A percentile compares a stretch with the other conserved stretches of the same genome.
Evolutionary conservation across 768 basidiomycete genomes (phyloP).

Genomic region (Suillus variegatus): DNA sequence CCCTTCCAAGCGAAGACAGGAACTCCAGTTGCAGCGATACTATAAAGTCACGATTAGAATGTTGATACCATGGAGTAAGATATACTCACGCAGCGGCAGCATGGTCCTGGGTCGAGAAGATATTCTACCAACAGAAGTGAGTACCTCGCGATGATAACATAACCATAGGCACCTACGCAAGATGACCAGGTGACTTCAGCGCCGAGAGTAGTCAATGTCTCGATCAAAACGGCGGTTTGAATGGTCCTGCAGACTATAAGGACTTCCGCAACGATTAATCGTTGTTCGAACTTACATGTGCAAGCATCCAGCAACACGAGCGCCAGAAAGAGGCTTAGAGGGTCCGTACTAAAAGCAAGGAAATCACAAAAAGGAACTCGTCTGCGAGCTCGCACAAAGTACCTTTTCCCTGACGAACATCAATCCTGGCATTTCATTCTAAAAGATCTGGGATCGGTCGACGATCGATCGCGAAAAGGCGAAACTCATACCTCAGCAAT

Average conservation of each 20-base stretch:
- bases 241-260: conserved; percentile 72
- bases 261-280: background rate
- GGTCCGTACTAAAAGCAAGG: conserved; percentile 63
- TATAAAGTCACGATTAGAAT: conserved; percentile 29
- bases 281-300: conserved; percentile 72
- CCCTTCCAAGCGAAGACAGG: conserved; percentile 99
- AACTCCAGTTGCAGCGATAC: conserved; percentile 96
- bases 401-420: conserved; percentile 93
- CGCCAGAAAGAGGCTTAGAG: conserved; percentile 86
- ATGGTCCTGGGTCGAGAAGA: conserved; percentile 99
- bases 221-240: conserved; percentile 97
- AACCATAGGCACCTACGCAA: conserved; percentile 59
- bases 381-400: conserved; percentile 4
- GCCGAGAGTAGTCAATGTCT: conserved; percentile 93
- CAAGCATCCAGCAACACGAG: conserved; percentile 95
- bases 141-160: background rate
- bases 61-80: background rate
- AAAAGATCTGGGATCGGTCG: conserved; percentile 15
- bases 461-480: conserved; percentile 13
- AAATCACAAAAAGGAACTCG: conserved; percentile 5
- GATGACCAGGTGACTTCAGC: conserved; percentile 99
- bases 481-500: conserved; percentile 83
- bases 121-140: conserved; percentile 62
- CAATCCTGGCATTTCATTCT: conserved; percentile 96
- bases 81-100: conserved; percentile 88